Evolutionary conservation across 2,329 filamentous ascomycete genomes (phyloP), one percentile per base, ranked within the genome.

Genomic region (Exophiala spinifera): DNA sequence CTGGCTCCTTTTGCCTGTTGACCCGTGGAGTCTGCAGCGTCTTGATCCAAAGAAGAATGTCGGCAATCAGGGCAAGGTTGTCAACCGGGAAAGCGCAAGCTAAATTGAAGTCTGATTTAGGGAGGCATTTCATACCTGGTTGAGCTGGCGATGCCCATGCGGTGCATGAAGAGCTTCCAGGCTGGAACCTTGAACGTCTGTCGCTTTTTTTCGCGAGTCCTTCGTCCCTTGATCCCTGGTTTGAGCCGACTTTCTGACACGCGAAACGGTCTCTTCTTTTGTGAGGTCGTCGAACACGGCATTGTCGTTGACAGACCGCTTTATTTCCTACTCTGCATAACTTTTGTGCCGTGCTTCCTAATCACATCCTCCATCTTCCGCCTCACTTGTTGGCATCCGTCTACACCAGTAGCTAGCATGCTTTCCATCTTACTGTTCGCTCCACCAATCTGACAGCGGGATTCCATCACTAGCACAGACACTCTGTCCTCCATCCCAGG

Each of bases 341-440:
- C 51, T 45, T 57, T 61, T 25, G 47, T 55, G 7, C 63, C 63
- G 40, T 64, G 60, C 44, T 55, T 59, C 31, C 62, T 42, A 19
- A 97, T 85, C 13, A 95, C 86, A 5, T 79, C 78, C 70, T 97
- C 91, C 65, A 99, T 69, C 46, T 96, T 87, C 62, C 84, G 80
- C 60, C 89, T 81, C 36, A 97, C 85, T 68, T 91, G 87, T 72
- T 87, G 90, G 71, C 92, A 97, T 4, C 91, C 94, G 69, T 96
- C 91, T 46, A 96, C 84, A 0, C 88, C 92, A 1, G 96, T 90
- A 0, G 89, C 90, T 64, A 99, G 75, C 91, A 99, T 95, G 1
- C 88, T 88, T 74, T 99, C 92, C 56, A 97, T 69, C 53, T 91
- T 81, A 14, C 70, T 71, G 40, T 59, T 57, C 13, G 47, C 44